Conservation (phyloP, 495 filamentous ascomycete species). For the Annulohypoxylon maeteangense region DNA sequence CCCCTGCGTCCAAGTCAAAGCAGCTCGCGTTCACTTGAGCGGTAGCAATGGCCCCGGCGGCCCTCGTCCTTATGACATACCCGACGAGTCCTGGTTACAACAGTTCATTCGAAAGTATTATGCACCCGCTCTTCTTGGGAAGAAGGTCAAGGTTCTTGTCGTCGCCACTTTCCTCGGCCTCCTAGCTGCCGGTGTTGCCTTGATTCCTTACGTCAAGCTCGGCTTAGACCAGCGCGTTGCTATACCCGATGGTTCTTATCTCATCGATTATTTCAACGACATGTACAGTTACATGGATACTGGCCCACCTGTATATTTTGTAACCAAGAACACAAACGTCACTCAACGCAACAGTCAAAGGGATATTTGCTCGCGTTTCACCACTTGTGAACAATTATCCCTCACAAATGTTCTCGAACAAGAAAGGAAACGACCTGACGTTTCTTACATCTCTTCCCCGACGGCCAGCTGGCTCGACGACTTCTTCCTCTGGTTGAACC, state of each 20-base stretch:
- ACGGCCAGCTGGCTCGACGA: conserved; percentile 97
- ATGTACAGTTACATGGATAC: conserved; percentile 90
- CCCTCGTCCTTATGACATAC: conserved; percentile 66
- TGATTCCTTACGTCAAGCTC: conserved; percentile 85
- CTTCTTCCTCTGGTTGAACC: conserved; percentile 95
- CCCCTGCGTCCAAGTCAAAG: conserved; percentile 82
- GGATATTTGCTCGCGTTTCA: conserved; percentile 90
- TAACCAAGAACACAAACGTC: conserved; percentile 80
- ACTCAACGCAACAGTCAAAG: conserved; percentile 79
- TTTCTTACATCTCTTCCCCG: conserved; percentile 91
- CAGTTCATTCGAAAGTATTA: conserved; percentile 88
- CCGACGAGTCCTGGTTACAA: conserved; percentile 84
- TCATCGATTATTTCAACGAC: conserved; percentile 95
- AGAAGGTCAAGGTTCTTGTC: conserved; percentile 77
- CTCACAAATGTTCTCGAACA: conserved; percentile 89
- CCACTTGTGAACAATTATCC: conserved; percentile 83
- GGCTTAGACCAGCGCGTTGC: conserved; percentile 95
- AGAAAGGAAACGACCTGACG: conserved; percentile 88
- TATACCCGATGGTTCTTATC: conserved; percentile 89
- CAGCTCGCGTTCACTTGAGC: conserved; percentile 63
- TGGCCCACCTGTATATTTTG: conserved; percentile 96
- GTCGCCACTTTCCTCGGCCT: conserved; percentile 85
- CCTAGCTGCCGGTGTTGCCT: conserved; percentile 83
- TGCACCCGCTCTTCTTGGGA: conserved; percentile 81
- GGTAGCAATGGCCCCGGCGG: conserved; percentile 48